These are phyloP conservation scores for Candida krabiensis DNA, from an alignment of 805 yeast species.

Conservation along the genomic window DNA sequence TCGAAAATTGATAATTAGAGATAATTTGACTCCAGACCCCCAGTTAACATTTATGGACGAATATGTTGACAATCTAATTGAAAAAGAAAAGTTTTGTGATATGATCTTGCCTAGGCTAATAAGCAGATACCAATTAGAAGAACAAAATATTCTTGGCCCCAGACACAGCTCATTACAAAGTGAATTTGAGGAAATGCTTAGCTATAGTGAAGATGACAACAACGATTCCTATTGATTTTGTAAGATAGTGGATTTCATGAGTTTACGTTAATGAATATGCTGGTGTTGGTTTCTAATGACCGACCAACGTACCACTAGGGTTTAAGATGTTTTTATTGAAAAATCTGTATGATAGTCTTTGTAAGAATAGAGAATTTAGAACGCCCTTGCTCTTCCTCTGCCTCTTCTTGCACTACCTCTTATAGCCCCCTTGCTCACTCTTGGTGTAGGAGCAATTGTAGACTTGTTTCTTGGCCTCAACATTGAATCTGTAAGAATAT, in stretches of 20 bases:
- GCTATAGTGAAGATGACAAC: slow-evolving; percentile 18
- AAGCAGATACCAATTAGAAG: slow-evolving; percentile 41
- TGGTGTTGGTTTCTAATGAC: no score
- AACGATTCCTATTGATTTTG: no score
- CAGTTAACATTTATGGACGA: slow-evolving; percentile 66
- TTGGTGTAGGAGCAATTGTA: slow-evolving; percentile 40
- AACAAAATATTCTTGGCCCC: slow-evolving; percentile 40
- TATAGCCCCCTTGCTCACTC: slow-evolving; percentile 19
- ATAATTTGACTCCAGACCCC: slow-evolving; percentile 35
- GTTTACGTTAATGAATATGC: no score
- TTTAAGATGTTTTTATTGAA: not conserved
- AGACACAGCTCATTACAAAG: slow-evolving; percentile 38
- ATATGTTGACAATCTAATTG: slow-evolving; percentile 61
- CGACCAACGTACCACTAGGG: not conserved
- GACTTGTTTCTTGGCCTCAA: slow-evolving; percentile 41
- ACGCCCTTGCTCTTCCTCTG: slow-evolving; percentile 33
- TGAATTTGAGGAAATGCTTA: slow-evolving; percentile 30
- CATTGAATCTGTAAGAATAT: slow-evolving; percentile 53
- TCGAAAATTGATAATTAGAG: slow-evolving; percentile 60
- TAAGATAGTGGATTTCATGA: no score
- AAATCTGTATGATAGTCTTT: no score
- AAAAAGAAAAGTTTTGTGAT: slow-evolving; percentile 64
- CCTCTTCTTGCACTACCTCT: slow-evolving; percentile 31
- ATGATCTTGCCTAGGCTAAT: slow-evolving; percentile 67
- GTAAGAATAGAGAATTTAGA: no score